A percentile compares a stretch with the other conserved stretches of the same genome.
phyloP scores from a whole-genome alignment of 2,329 filamentous ascomycete species.

The Penicillium sp. region DNA sequence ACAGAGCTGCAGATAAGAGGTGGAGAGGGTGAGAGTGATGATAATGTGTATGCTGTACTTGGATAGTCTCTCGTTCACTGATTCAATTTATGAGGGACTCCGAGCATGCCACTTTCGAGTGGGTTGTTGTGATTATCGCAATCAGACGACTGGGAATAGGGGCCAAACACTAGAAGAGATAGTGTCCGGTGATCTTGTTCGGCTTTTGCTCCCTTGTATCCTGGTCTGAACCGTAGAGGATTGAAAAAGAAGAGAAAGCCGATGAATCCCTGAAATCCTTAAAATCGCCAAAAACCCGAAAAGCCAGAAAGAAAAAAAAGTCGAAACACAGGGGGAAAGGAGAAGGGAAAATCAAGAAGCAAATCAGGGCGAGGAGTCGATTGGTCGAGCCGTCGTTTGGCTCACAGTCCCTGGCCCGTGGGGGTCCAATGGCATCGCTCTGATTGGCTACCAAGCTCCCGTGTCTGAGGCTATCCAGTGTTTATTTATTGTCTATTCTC shows the following conservation, averaged over 20 bases:
- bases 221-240: too few species aligned
- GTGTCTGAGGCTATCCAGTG: not conserved
- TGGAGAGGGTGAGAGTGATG: not conserved
- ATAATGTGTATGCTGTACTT: not conserved
- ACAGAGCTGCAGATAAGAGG: slow-evolving; percentile 11
- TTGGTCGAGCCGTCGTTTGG: slow-evolving; percentile 13
- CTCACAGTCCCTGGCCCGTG: not conserved
- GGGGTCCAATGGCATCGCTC: not conserved
- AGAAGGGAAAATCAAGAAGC: slow-evolving; percentile 12
- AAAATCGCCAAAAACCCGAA: not conserved
- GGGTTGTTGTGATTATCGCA: slow-evolving; percentile 3
- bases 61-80: not conserved
- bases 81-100: not conserved
- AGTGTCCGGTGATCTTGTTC: not conserved
- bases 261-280: not conserved
- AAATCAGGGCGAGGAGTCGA: slow-evolving; percentile 3
- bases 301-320: not conserved
- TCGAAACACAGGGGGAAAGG: slow-evolving; percentile 1
- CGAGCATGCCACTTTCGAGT: slow-evolving; percentile 4
- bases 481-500: not conserved
- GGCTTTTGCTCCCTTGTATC: not conserved
- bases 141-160: slow-evolving; percentile 11
- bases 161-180: slow-evolving; percentile 4
- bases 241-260: not conserved
- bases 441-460: slow-evolving; percentile 1